Evolutionary conservation across 139 green algal species (phyloP), one percentile per base, ranked within the genome.

Genomic region (Limnomonas spitsbergensis): DNA sequence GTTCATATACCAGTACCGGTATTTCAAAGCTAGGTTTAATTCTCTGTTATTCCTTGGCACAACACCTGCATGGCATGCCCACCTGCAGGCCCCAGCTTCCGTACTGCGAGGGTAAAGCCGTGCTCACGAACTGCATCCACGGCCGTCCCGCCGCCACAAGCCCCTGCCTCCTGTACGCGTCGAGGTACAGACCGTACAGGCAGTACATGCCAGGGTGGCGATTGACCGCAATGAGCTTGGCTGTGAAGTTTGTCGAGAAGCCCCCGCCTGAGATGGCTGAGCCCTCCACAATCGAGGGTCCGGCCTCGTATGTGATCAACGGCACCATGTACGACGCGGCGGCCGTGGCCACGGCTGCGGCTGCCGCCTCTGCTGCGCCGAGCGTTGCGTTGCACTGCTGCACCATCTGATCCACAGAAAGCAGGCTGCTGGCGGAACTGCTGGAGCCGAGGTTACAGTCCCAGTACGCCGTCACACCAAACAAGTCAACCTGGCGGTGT

Each of bases 291-390:
- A 85, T 73, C 1, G 40, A 73, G 0, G 76, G 81, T 0, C 81
- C 81, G 3, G 66, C 77, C 38, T 86, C 81, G 39, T 86, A 86
- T 2, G 73, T 76, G 1, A 76, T 75, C 27, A 86, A 66, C 6
- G 77, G 81, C 32, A 83, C 26, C 38, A 61, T 61, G 38, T 70
- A 80, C 32, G 53, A 9, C 1, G 54, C 40, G 20, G 76, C 76
- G 0, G 26, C 7, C 0, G 56, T 37, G 9, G 36, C 73, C 20
- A 83, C 34, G 9, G 37, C 54, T 2, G 32, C 31, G 24, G 69
- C n/a, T 1, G 2, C 38, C 4, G 61, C 66, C 56, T 68, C 37
- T 3, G 73, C 56, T 1, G 66, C 7, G 29, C 38, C 39, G 29
- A 86, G 38, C 0, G 32, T 38, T 9, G 72, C 53, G 36, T 37